Base-by-base conservation (phyloP, 2,329 filamentous ascomycete species). In the Fusarium goolgardi region DNA sequence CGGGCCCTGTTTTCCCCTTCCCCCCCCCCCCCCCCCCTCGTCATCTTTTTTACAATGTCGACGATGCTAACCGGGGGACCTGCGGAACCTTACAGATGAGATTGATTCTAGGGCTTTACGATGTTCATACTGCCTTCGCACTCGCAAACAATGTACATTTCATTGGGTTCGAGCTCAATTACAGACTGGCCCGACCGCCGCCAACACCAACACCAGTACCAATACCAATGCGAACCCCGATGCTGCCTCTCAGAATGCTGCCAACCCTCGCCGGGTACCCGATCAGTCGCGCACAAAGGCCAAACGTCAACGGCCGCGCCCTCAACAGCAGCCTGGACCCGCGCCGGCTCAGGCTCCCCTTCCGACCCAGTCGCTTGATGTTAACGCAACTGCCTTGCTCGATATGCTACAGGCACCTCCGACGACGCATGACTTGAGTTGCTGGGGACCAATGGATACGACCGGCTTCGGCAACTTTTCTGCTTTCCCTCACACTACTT, bases 381-480 rank as follows among this genome's bases (percentile, higher is more conserved):
- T 73, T 23, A 74, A 74, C 50, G 69, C 72, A 44, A 73, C 67
- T 15, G 72, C 72, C 27, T 60, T 74, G 40, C 65, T 74, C 45
- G 72, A 74, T 49, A 74, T 74, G 71, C 31, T 74, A n/a, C 72
- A 74, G 62, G 67, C 67, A 41, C 72, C 70, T n/a, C 70, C 72
- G 32, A 66, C 72, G 13, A 65, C 67, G 23, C 72, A 74, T 55
- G 72, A 73, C 55, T n/a, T 74, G 39, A 70, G 65, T 31, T 71
- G 67, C 20, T 74, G 72, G 72, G 69, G 70, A 16, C 72, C 72
- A 20, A 74, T 74, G 69, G 72, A 74, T 23, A 63, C 71, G 29
- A 56, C 71, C 3, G 55, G 63, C 41, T 74, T 74, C 27, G 63
- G 63, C 49, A 72, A 73, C 53, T 71, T 74, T 40, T 41, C 72